Evolutionary conservation across 2,329 filamentous ascomycete species (phyloP).

Genomic region (Beauveria scarabaeidicola): DNA sequence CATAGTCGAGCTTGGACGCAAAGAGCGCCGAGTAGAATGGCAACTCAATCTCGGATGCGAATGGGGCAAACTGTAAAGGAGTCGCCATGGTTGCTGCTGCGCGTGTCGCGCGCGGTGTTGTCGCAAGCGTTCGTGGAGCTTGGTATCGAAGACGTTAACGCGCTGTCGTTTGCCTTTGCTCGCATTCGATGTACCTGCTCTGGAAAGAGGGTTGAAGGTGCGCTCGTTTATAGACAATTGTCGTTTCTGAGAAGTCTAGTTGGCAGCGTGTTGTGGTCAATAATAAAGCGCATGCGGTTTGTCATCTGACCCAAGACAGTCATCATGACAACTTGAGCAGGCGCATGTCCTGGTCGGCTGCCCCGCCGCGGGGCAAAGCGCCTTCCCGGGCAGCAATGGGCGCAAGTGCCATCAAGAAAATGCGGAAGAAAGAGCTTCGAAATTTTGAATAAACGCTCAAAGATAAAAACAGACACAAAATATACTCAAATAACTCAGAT

Average conservation of each 20-base stretch:
- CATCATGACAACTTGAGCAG: slow-evolving; percentile 8
- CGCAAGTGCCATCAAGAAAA: background rate
- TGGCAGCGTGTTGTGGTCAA: background rate
- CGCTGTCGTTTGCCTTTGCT: background rate
- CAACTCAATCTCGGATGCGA: slow-evolving; percentile 88
- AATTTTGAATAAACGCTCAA: too few species aligned
- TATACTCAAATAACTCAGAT: too few species aligned
- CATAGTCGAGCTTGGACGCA: slow-evolving; percentile 87
- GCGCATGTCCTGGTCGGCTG: slow-evolving; percentile 14
- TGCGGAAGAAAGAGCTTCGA: background rate
- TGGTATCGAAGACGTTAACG: background rate
- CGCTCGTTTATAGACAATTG: background rate
- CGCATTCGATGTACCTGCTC: background rate
- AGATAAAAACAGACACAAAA: too few species aligned
- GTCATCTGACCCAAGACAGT: slow-evolving; percentile 17
- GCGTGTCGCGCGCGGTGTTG: background rate
- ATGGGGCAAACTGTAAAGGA: slow-evolving; percentile 67
- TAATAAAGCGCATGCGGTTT: slow-evolving; percentile 4
- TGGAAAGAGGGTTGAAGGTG: background rate
- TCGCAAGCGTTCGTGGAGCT: background rate
- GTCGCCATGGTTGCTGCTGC: slow-evolving; percentile 36
- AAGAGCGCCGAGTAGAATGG: slow-evolving; percentile 94
- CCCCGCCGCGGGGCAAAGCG: slow-evolving; percentile 18
- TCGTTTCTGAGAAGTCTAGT: background rate
- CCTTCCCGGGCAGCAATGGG: background rate